Base-by-base conservation (phyloP, 2,329 filamentous ascomycete species). In the Colletotrichum spinosum region DNA sequence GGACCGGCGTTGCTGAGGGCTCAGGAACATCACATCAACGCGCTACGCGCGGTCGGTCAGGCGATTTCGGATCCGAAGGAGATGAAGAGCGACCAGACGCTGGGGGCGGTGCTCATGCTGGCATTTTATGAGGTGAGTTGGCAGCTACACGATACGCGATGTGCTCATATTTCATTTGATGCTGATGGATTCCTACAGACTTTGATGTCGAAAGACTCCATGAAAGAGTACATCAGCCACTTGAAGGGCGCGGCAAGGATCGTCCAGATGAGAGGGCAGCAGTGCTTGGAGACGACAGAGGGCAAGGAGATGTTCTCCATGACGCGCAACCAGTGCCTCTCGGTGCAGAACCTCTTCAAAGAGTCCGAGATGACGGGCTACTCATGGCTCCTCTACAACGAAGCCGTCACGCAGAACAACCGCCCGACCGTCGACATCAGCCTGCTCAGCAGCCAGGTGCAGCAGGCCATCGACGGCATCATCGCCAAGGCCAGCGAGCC, bases 201-300 rank as follows among this genome's bases (percentile, higher is more conserved):
- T 8, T 60, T 67, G n/a, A 64, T 68, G 17, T 65, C 68, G 6
- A 64, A 64, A 25, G 68, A 70, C 39, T 66, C 68, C 3, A 63
- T 70, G 15, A 65, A 63, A 9, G 68, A 70, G n/a, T 70, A 70
- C n/a, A 56, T 70, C 9, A 69, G 58, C 25, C 69, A 70, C 38
- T 25, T 70, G n/a, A 70, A 70, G 42, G 69, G 69, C 33, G 69
- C 69, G 2, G 69, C 69, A 17, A 69, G 60, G 33, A 64, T 70
- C 12, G 65, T 70, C 8, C 63, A 65, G 55, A 64, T 71, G 45
- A 63, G 69, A 0, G 69, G 69, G 10, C 50, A 64, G 9, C 46
- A 55, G 13, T 54, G 62, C 7, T 49, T 69, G 9, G 57, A 68
- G 13, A 65, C 65, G 6, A 50, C 56, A 0, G 69, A 70, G n/a